Percentiles rank a stretch among this genome's conserved stretches.
phyloP scores from a whole-genome alignment of 2,329 filamentous ascomycete species.

The Drechmeria coniospora region DNA sequence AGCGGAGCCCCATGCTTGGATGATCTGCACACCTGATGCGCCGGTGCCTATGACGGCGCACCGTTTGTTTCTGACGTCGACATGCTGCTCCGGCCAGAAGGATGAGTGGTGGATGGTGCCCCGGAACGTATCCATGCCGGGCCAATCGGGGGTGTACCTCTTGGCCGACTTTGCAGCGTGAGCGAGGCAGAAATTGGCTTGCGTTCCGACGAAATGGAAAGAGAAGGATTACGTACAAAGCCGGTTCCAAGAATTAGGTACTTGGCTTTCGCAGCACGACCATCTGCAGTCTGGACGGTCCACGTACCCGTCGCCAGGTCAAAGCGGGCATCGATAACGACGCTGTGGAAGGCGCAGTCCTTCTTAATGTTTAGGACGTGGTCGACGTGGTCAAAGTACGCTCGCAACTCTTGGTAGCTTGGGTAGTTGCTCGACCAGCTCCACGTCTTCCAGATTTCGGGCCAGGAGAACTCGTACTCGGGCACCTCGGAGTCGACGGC shows the following conservation, averaged over 20 bases:
- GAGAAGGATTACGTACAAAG: conserved; percentile 20
- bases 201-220: not conserved
- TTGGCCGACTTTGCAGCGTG: conserved; percentile 29
- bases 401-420: conserved; percentile 32
- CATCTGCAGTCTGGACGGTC: conserved; percentile 32
- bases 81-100: conserved; percentile 41
- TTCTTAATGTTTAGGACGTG: conserved; percentile 38
- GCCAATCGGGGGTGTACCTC: conserved; percentile 44
- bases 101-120: conserved; percentile 44
- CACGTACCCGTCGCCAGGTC: conserved; percentile 31
- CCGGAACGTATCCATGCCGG: conserved; percentile 42
- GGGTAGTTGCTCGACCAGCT: conserved; percentile 40
- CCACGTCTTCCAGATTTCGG: conserved; percentile 38
- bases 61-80: conserved; percentile 42
- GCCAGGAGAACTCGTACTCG: conserved; percentile 36
- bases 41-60: conserved; percentile 50
- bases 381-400: conserved; percentile 45
- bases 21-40: conserved; percentile 47
- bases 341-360: conserved; percentile 39
- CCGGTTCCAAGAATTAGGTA: conserved; percentile 39
- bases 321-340: conserved; percentile 36
- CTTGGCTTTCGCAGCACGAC: conserved; percentile 30
- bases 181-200: not conserved
- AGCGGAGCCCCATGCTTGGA: conserved; percentile 41
- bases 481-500: conserved; percentile 38